These are phyloP conservation scores for Yamadazyma membranifaciens DNA, from an alignment of 1,139 yeast genomes.

Conservation along the genomic window DNA sequence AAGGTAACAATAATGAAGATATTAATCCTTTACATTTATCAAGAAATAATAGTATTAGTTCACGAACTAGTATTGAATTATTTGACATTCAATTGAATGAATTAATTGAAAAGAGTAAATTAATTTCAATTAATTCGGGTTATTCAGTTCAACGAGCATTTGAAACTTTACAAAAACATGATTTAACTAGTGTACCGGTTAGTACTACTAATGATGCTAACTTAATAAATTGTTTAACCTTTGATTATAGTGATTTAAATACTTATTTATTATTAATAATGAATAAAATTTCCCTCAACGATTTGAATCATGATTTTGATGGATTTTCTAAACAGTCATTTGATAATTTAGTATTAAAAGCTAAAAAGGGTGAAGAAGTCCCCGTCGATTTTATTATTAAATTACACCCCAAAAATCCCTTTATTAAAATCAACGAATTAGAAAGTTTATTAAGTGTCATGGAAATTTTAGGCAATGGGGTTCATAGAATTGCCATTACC, in stretches of 20 bases:
- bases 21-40: constrained; percentile 42
- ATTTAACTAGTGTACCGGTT: constrained; percentile 85
- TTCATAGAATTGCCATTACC: constrained; percentile 85
- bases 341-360: constrained; percentile 28
- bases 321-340: constrained; percentile 25
- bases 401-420: constrained; percentile 84
- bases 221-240: constrained; percentile 65
- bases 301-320: constrained; percentile 28
- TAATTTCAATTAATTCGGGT: constrained; percentile 61
- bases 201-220: constrained; percentile 37
- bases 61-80: constrained; percentile 58
- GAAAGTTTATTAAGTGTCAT: constrained; percentile 73
- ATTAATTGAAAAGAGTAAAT: constrained; percentile 74
- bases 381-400: constrained; percentile 78
- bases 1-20: constrained; percentile 26
- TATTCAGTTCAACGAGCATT: constrained; percentile 85
- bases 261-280: constrained; percentile 75
- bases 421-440: constrained; percentile 66
- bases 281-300: constrained; percentile 54
- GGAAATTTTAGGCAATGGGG: constrained; percentile 87
- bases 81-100: constrained; percentile 67
- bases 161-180: constrained; percentile 66
- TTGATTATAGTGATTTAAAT: constrained; percentile 89
- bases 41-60: constrained; percentile 41
- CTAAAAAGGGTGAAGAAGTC: constrained; percentile 66